phyloP scores from a whole-genome alignment of 345 rosid genomes.

The Streptanthus diversifolius region DNA sequence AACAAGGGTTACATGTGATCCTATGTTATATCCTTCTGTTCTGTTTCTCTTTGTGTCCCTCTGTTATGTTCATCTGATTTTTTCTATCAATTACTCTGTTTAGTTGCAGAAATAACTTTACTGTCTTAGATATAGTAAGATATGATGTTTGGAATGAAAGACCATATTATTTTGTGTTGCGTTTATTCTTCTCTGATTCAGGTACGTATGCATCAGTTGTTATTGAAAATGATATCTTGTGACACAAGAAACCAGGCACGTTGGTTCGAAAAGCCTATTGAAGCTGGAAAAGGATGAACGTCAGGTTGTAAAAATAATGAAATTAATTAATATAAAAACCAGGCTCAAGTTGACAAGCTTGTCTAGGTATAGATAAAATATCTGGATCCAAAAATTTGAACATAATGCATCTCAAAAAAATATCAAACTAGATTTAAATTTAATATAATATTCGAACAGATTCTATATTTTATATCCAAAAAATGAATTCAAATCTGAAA shows the following conservation, averaged over 20 bases:
- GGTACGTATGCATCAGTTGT: background rate
- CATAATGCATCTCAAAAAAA: no score
- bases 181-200: background rate
- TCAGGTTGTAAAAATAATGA: background rate
- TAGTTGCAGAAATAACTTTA: background rate
- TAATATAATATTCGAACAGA: no score
- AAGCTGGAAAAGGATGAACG: background rate
- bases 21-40: background rate
- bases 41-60: background rate
- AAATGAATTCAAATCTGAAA: no score
- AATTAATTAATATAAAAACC: background rate
- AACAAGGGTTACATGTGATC: no score
- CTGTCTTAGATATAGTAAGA: background rate
- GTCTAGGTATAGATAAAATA: no score
- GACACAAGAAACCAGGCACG: background rate
- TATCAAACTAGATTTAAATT: no score
- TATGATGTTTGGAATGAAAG: background rate
- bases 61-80: background rate
- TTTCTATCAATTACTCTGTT: background rate
- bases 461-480: no score
- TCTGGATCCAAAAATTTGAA: no score
- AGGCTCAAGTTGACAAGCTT: background rate
- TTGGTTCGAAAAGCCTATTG: background rate
- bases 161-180: background rate
- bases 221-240: background rate